Percentiles rank a stretch among this genome's conserved stretches.
These are phyloP conservation scores for Gossypioides kirkii DNA, from an alignment of 345 rosid species.

Conservation along the genomic window DNA sequence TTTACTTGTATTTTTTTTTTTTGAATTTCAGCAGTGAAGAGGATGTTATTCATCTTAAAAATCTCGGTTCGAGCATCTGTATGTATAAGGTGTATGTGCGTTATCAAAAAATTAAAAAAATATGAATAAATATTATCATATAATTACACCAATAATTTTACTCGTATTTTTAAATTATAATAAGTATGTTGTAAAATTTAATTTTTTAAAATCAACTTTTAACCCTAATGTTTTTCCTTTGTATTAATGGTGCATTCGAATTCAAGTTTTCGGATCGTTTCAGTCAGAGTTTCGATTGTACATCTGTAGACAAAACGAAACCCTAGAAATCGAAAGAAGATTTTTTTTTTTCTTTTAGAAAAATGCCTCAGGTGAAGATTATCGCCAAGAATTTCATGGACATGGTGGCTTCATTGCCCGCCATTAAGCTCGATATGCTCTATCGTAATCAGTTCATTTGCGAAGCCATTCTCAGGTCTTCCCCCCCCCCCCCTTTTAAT, in stretches of 20 bases:
- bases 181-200: too few species aligned
- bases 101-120: too few species aligned
- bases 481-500: too few species aligned
- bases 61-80: too few species aligned
- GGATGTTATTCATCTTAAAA: too few species aligned
- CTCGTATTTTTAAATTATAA: too few species aligned
- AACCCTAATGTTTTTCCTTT: not conserved
- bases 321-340: not conserved
- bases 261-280: not conserved
- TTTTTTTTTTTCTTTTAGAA: not conserved
- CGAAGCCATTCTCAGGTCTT: conserved; percentile 88
- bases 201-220: too few species aligned
- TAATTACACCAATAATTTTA: too few species aligned
- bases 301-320: not conserved
- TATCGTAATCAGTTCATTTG: conserved; percentile 80
- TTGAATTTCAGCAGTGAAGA: too few species aligned
- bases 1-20: too few species aligned
- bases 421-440: conserved; percentile 77
- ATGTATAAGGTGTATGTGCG: too few species aligned
- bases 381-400: conserved; percentile 92
- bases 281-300: not conserved
- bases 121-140: too few species aligned
- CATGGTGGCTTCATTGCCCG: conserved; percentile 90
- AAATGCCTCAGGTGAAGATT: conserved; percentile 88
- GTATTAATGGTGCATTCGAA: not conserved